Evolutionary conservation across 2,329 filamentous ascomycete genomes (phyloP), one percentile per base, ranked within the genome.

Genomic region (Lasiodiplodia citricola): DNA sequence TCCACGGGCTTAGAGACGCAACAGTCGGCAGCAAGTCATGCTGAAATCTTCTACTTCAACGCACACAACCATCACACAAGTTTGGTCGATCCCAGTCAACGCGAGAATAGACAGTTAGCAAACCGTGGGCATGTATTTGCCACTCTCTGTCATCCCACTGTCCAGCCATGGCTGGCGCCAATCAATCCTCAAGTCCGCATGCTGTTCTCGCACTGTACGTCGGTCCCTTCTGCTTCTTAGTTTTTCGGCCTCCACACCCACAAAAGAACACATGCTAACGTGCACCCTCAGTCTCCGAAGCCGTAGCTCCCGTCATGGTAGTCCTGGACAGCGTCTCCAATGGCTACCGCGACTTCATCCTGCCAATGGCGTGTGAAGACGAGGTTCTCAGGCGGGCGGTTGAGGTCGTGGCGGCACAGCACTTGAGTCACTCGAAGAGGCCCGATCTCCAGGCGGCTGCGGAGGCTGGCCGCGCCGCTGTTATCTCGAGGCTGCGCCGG

Each of bases 321-420:
- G 76, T 82, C 0, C 70, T 81, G 11, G 80, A 82, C 66, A 74
- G 71, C 5, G 60, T 72, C 0, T 73, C 69, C 10, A 82, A 83
- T 47, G 81, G 80, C 16, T 83, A 82, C 52, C 74, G 80, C 28
- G 73, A 81, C 6, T 67, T 81, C 13, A 75, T 83, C 7, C 72
- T 83, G 2, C 80, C 81, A 2, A 76, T 83, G n/a, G 81, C 81
- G 0, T 74, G 76, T 11, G 75, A 82, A 23, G 75, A 82, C 21
- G 72, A 76, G 0, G 72, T 79, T 0, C 74, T 83, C 0, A 74
- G 74, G 25, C 75, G 78, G 31, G 79, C 81, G 0, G 79, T 83
- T 1, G 78, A 75, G 10, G 80, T 82, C 5, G 78, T 81, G 0
- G 77, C 81, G 5, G 79, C 80, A 0, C 80, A 82, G 21, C 81